These are phyloP conservation scores for Xylaria sp. DNA, from an alignment of 2,329 filamentous ascomycete genomes.

Conservation along the genomic window DNA sequence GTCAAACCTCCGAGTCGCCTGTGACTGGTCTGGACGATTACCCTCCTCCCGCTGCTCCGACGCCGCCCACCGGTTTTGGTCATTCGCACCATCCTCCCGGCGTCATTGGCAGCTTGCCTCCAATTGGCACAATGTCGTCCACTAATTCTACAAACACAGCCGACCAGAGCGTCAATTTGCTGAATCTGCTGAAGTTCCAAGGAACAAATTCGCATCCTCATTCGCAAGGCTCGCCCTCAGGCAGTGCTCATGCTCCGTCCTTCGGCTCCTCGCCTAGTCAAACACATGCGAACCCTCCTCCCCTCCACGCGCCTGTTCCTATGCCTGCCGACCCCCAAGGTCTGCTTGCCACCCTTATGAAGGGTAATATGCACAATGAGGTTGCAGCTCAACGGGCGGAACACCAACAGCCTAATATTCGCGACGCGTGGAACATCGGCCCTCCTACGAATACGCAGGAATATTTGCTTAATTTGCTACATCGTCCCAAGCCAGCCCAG, in stretches of 20 bases:
- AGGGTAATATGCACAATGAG: slow-evolving; percentile 63
- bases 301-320: slow-evolving; percentile 67
- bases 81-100: slow-evolving; percentile 54
- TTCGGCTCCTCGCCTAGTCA: slow-evolving; percentile 39
- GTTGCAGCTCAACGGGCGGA: slow-evolving; percentile 51
- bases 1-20: slow-evolving; percentile 47
- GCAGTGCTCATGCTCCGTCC: slow-evolving; percentile 39
- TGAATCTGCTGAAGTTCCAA: slow-evolving; percentile 70
- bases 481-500: slow-evolving; percentile 76
- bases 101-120: slow-evolving; percentile 57
- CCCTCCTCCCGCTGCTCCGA: slow-evolving; percentile 58
- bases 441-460: slow-evolving; percentile 79
- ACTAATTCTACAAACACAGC: slow-evolving; percentile 45
- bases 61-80: slow-evolving; percentile 54
- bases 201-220: slow-evolving; percentile 45
- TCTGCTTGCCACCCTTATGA: slow-evolving; percentile 69
- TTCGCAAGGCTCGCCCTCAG: slow-evolving; percentile 45
- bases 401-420: slow-evolving; percentile 43
- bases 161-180: slow-evolving; percentile 64
- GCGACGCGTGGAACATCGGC: slow-evolving; percentile 57
- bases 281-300: slow-evolving; percentile 49
- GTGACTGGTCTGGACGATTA: slow-evolving; percentile 48
- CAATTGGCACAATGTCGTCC: slow-evolving; percentile 59
- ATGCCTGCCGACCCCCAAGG: slow-evolving; percentile 66
- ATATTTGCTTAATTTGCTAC: slow-evolving; percentile 86